Evolutionary conservation across 768 basidiomycete species (phyloP).

Genomic region (Cubamyces sp.): DNA sequence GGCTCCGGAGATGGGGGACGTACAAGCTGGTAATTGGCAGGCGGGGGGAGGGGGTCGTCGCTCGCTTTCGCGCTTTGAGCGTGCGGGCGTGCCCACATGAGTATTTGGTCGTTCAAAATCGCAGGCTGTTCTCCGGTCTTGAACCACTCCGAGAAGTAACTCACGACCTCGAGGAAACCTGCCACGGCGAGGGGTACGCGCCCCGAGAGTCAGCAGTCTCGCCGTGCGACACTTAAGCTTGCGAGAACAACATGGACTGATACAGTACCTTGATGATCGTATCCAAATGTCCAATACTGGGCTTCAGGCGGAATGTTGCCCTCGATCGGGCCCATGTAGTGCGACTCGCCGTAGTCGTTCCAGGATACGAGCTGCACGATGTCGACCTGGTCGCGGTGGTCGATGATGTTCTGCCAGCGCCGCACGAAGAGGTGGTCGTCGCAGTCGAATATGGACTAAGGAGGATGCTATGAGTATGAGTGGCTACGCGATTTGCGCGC

Average conservation of each 20-base stretch:
- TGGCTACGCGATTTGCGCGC: background rate
- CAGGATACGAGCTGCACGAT: conserved; percentile 68
- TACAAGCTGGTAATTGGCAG: conserved; percentile 56
- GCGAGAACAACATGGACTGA: conserved; percentile 1
- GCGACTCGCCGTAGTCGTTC: conserved; percentile 80
- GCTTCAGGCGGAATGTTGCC: conserved; percentile 39
- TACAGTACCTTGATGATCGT: conserved; percentile 40
- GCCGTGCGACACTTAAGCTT: too few relatives aligned
- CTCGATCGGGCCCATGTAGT: conserved; percentile 67
- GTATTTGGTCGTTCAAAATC: conserved; percentile 51
- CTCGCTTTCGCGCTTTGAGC: conserved; percentile 46
- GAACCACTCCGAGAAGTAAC: conserved; percentile 59
- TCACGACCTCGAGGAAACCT: conserved; percentile 61
- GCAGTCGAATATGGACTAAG: conserved; percentile 59
- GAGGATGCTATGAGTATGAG: conserved; percentile 3
- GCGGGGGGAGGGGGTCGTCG: conserved; percentile 50
- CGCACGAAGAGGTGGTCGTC: conserved; percentile 66
- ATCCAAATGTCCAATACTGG: conserved; percentile 43
- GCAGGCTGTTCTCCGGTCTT: conserved; percentile 65
- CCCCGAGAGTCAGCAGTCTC: too few relatives aligned
- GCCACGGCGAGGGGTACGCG: conserved; percentile 21
- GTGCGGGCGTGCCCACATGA: conserved; percentile 65
- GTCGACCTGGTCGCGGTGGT: conserved; percentile 49
- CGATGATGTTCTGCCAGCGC: conserved; percentile 68
- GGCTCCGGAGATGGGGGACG: conserved; percentile 19